Evolutionary conservation across 2,329 filamentous ascomycete genomes (phyloP), one percentile per base, ranked within the genome.

Genomic region (Clarireedia sp.): DNA sequence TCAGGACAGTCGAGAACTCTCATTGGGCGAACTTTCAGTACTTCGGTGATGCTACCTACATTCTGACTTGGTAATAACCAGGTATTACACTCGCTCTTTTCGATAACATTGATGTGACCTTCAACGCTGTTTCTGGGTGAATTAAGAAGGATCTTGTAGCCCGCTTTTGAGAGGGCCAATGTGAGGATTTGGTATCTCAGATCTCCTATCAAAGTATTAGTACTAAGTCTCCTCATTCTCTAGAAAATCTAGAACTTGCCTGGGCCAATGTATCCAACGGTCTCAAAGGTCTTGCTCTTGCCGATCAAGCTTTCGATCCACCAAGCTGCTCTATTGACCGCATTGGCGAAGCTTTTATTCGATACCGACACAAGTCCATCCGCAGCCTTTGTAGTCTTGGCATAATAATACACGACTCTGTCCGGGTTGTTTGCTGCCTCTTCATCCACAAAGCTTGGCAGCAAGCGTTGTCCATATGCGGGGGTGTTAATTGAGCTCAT

Each of bases 291-390:
- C 17, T 48, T 38, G 24, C 57, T 50, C 21, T 57, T 53, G 2
- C 70, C 72, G 19, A 55, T 37, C 24, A 14, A 51, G 6, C 50
- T 43, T 10, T 54, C 26, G 7, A 64, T 24, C 51, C 52, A 62
- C 54, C 57, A 58, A 36, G 63, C 59, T 10, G 54, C 52, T 45
- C 47, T 46, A 54, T 64, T 56, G 4, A 63, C 37, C 5, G 59
- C 59, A 21, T 61, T 57, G 40, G 62, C 57, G 44, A 64, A 41
- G 29, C 53, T 38, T n/a, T 44, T 40, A 33, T 38, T 50, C 37
- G 61, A 57, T 33, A 64, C 54, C 3, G 57, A 33, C 9, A 48
- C 40, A 23, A 60, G 63, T 17, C 57, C 57, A 19, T 51, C 50
- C 14, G 19, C 24, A n/a, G 26, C 36, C 23, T 44, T 49, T n/a